A percentile compares a stretch with the other conserved stretches of the same genome.
These are phyloP conservation scores for Neurospora hispaniola DNA, from an alignment of 495 filamentous ascomycete species.

Conservation along the genomic window DNA sequence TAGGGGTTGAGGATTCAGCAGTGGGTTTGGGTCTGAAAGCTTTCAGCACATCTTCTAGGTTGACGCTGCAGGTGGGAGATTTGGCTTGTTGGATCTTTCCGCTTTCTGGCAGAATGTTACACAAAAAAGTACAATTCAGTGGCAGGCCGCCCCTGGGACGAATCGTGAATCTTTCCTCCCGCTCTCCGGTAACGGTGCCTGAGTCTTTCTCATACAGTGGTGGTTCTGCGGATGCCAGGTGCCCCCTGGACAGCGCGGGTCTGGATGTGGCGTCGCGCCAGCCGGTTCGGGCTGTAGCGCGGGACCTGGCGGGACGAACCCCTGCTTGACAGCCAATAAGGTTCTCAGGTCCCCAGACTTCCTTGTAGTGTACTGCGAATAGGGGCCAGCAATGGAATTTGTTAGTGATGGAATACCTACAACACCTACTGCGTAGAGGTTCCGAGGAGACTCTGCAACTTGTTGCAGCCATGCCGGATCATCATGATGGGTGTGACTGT, in stretches of 20 bases:
- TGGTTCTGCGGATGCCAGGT: slow-evolving; percentile 2
- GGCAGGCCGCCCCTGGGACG: neutral
- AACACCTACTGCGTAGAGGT: neutral
- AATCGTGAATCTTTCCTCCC: neutral
- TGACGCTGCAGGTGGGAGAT: neutral
- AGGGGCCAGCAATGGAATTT: neutral
- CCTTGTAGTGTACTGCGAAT: no score
- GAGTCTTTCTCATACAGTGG: neutral
- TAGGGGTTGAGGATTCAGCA: neutral
- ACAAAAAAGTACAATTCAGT: neutral
- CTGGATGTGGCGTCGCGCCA: neutral
- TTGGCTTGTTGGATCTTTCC: slow-evolving; percentile 3
- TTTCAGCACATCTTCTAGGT: neutral
- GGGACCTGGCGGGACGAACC: neutral
- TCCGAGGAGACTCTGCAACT: neutral
- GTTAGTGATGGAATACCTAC: neutral
- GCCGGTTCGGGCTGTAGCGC: neutral
- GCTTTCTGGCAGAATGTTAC: neutral
- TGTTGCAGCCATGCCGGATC: neutral
- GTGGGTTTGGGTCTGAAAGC: neutral
- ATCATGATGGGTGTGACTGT: neutral
- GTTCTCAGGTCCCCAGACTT: neutral
- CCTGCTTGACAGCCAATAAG: neutral
- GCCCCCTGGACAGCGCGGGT: slow-evolving; percentile 1
- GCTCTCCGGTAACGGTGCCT: neutral